Evolutionary conservation across 140 eudicot species (phyloP), one percentile per base, ranked within the genome.

Genomic region (Oenanthe javanica): DNA sequence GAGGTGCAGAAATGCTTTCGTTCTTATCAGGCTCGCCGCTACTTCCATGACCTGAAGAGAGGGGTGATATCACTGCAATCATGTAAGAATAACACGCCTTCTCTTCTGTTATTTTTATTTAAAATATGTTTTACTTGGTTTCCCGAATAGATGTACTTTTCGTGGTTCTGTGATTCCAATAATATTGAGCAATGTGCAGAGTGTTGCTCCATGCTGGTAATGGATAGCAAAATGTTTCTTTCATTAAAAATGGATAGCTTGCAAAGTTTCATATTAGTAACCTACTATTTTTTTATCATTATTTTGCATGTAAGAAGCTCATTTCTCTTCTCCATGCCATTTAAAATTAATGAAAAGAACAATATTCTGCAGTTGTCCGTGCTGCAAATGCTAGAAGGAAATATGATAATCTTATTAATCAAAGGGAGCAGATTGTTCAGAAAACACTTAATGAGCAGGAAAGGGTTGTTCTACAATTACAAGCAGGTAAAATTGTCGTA

Each of bases 1-100:
- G 89, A 86, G 77, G 89, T 93, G 80, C 98, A 93, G 79, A 93
- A 92, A 84, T 87, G 87, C 87, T 93, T 86, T 75, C 91, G 95
- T 82, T 87, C 92, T 79, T 93, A 85, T 79, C 85, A 82, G 78
- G 97, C 88, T 67, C 91, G 91, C 76, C 86, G 77, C 72, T 79
- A 90, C 82, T 87, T 84, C 67, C 84, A 86, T 79, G 90, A 89
- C 69, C 88, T 86, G 64, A 93, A 91, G 86, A 82, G 85, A 82
- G 83, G 87, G 73, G 89, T 87, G 81, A 78, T 78, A 64, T 52
- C 86, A 72, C 80, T 93, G 81, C 98, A 93, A 85, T 91, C 98
- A 85, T 91, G 98, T 93, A 88, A 83, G 55, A 43, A 72, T 66
- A 42, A 57, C 73, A 57, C 12, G n/a, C 11, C 45, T 31, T 31